Evolutionary conservation across 352 stramenopile genomes (phyloP), one percentile per base, ranked within the genome.

Genomic region (Phytophthora nicotianae): DNA sequence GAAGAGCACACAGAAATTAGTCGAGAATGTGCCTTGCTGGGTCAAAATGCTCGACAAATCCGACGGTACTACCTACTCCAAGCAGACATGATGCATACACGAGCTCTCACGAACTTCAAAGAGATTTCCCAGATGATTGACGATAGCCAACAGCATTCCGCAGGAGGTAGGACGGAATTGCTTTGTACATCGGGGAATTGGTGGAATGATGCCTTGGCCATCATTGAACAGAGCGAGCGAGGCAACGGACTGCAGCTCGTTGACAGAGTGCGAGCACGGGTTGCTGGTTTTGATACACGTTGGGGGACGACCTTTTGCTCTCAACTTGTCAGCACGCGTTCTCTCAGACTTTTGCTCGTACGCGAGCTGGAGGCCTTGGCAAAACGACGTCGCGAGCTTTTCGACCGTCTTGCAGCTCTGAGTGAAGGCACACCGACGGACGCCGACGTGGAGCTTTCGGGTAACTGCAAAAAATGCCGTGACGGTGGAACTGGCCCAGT

Each of bases 381-480:
- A 11, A 76, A 74, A 47, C 73, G 74, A 21, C 71, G 79, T 32
- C 41, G 52, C 0, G 19, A 19, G 0, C 47, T 90, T 5, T 76
- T 72, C 47, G 42, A 55, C 3, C 77, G 71, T 14, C 62, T 92
- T n/a, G 17, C 58, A n/a, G 23, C 29, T 0, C 60, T 88, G 40
- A 90, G 83, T 54, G 38, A 74, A 0, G 52, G 32, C 0, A 60
- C 50, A 3, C 81, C 80, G 2, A 76, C 68, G 8, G 68, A 73
- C 10, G 51, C 72, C 10, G 78, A 91, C 19, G 66, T 91, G 20
- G 74, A 79, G 55, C 54, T 78, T 3, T 90, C 83, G 4, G 86
- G 83, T 14, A 93, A 93, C 53, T 93, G 83, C 41, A 59, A 56
- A 0, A 78, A 82, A 42, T 93, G 83, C 42, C 79, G 83, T 0